phyloP scores from a whole-genome alignment of 192 early-diverging fungal genomes.

The Helicostylum pulchrum region DNA sequence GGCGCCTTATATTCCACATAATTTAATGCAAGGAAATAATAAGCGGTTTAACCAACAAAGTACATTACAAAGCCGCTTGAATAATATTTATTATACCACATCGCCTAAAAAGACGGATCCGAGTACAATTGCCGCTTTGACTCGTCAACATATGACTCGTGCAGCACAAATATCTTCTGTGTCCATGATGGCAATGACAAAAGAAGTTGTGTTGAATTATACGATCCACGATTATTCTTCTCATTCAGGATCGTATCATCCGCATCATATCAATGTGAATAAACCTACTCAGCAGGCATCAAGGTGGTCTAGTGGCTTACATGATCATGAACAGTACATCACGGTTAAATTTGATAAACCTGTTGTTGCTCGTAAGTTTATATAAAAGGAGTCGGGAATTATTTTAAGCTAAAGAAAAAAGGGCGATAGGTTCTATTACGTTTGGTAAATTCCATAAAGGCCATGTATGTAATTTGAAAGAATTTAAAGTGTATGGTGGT shows the following conservation, averaged over 20 bases:
- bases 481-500: conserved; percentile 93
- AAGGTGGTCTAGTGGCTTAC: conserved; percentile 82
- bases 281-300: conserved; percentile 86
- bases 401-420: not conserved
- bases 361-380: conserved; percentile 73
- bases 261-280: conserved; percentile 77
- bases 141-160: conserved; percentile 7
- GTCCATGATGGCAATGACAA: not conserved
- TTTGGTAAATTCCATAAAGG: conserved; percentile 94
- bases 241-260: conserved; percentile 80
- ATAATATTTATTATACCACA: conserved; percentile 12
- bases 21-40: conserved; percentile 1
- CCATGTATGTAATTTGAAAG: conserved; percentile 94
- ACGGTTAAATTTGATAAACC: conserved; percentile 78
- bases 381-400: not conserved
- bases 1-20: not conserved
- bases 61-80: not conserved
- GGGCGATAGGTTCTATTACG: conserved; percentile 67
- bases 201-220: conserved; percentile 40
- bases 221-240: conserved; percentile 72
- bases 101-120: not conserved
- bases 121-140: not conserved
- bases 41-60: not conserved
- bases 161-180: not conserved
- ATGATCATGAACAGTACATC: conserved; percentile 90